phyloP scores from a whole-genome alignment of 2,329 filamentous ascomycete genomes.

The Lachnellula subtilissima region DNA sequence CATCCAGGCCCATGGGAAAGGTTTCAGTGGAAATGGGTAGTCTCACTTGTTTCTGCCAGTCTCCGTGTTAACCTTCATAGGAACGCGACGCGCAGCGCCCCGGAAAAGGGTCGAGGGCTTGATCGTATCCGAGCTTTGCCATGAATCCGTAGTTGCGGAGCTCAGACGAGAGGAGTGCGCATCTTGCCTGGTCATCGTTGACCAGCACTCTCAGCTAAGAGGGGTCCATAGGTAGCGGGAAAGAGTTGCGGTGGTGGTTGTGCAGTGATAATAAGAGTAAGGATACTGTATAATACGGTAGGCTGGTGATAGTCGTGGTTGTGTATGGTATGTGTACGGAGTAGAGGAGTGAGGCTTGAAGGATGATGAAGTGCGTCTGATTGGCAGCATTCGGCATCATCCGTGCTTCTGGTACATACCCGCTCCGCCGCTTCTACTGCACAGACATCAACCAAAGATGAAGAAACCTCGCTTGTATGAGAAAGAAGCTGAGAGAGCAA shows the following conservation, averaged over 20 bases:
- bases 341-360: background rate
- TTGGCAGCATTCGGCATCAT: background rate
- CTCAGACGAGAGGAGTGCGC: slow-evolving; percentile 51
- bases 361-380: background rate
- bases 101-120: slow-evolving; percentile 35
- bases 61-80: slow-evolving; percentile 51
- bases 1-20: slow-evolving; percentile 5
- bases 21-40: slow-evolving; percentile 6
- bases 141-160: slow-evolving; percentile 61
- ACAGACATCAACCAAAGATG: slow-evolving; percentile 13
- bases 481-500: background rate
- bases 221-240: slow-evolving; percentile 21
- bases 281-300: background rate
- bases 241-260: background rate
- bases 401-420: background rate
- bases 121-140: slow-evolving; percentile 61
- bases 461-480: slow-evolving; percentile 8
- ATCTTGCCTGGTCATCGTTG: slow-evolving; percentile 63
- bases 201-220: slow-evolving; percentile 25
- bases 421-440: background rate
- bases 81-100: slow-evolving; percentile 28
- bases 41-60: slow-evolving; percentile 37
- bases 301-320: background rate
- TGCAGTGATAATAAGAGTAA: background rate
- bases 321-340: background rate